Evolutionary conservation across 257 asterid genomes (phyloP).

Genomic region (Gentiana dahurica): DNA sequence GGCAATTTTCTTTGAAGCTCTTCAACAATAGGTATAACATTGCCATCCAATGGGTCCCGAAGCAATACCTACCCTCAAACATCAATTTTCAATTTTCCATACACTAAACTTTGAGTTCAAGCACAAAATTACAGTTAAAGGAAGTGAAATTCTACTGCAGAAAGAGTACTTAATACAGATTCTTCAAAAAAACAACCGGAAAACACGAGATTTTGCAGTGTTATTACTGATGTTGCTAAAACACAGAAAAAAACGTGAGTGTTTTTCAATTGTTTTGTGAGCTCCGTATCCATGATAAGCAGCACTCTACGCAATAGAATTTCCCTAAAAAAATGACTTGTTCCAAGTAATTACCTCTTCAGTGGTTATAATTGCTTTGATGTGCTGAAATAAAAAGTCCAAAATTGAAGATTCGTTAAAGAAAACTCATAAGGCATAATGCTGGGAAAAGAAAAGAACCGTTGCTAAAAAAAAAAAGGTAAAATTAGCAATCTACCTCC

Average conservation of each 20-base stretch:
- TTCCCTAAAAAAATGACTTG: not conserved
- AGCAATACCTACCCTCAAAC: conserved; percentile 42
- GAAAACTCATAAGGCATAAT: not conserved
- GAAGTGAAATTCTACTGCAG: not conserved
- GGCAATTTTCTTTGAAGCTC: conserved; percentile 82
- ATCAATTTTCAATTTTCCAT: not conserved
- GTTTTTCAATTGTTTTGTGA: no score
- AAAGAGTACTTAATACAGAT: not conserved
- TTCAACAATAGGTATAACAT: conserved; percentile 64
- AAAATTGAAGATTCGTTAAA: not conserved
- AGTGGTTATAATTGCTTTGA: conserved; percentile 84
- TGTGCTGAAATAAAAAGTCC: conserved; percentile 46
- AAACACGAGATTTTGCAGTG: no score
- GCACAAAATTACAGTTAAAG: not conserved
- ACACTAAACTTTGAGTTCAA: not conserved
- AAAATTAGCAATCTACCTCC: conserved; percentile 36
- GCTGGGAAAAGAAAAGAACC: not conserved
- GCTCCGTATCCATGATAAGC: no score
- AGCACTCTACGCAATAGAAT: no score
- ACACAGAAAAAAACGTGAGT: no score
- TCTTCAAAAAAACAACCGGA: not conserved
- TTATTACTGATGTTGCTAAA: no score
- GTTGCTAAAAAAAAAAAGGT: not conserved
- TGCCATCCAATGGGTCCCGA: conserved; percentile 74
- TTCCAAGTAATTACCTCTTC: conserved; percentile 45